phyloP scores from a whole-genome alignment of 306 rosid species.

The Vigna nakashimae region DNA sequence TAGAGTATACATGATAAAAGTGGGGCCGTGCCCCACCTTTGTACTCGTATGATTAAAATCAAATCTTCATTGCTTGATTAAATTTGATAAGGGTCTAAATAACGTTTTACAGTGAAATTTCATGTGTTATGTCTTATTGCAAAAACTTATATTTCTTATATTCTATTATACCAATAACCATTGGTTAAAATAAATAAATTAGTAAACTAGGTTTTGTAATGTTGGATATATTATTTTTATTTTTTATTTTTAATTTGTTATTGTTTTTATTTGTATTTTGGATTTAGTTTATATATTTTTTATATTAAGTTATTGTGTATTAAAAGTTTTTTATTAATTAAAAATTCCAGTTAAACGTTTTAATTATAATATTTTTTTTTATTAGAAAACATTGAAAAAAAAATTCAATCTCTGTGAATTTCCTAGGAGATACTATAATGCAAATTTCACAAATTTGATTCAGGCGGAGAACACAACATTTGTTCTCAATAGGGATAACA shows the following conservation, averaged over 20 bases:
- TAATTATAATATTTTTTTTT: no score
- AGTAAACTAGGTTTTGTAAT: not conserved
- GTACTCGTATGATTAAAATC: not conserved
- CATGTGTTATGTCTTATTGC: no score
- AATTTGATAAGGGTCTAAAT: not conserved
- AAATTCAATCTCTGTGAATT: not conserved
- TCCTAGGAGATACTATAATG: not conserved
- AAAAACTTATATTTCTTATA: not conserved
- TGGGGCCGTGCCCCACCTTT: no score
- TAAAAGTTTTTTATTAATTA: no score
- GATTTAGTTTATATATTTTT: no score
- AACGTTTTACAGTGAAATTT: not conserved
- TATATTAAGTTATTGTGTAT: no score
- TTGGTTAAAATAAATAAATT: not conserved
- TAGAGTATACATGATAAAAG: not conserved
- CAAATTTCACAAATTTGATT: not conserved
- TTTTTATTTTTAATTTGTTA: no score
- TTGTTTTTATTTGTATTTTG: no score
- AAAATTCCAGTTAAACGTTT: no score
- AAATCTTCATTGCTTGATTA: no score
- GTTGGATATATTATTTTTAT: no score
- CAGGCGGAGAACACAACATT: not conserved
- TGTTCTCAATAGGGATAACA: not conserved
- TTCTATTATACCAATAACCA: not conserved
- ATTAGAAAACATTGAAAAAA: no score